A percentile compares a stretch with the other conserved stretches of the same genome.
Evolutionary conservation across 1,284 basidiomycete species (phyloP).

Genomic region (Ganoderma sp.): DNA sequence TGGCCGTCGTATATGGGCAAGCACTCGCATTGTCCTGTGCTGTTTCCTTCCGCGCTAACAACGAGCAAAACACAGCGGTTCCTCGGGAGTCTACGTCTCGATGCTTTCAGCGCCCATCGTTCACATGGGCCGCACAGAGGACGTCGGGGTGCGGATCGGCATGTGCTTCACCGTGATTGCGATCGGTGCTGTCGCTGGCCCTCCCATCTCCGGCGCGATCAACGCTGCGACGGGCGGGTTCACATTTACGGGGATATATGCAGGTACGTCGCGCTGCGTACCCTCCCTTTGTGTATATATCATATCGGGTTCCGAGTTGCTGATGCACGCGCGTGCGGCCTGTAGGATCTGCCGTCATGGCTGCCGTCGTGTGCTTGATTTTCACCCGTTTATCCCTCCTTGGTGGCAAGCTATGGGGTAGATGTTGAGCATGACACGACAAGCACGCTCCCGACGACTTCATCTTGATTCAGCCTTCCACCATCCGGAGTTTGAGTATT

Average conservation of each 20-base stretch:
- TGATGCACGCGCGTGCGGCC: neutral
- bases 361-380: conserved; percentile 23
- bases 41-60: neutral
- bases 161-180: conserved; percentile 60
- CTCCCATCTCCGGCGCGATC: conserved; percentile 66
- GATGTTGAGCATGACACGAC: conserved; percentile 7
- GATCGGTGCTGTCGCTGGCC: conserved; percentile 55
- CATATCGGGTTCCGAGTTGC: neutral
- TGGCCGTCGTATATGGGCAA: conserved; percentile 61
- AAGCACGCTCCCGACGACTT: neutral
- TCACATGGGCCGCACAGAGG: conserved; percentile 59
- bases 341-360: conserved; percentile 26
- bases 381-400: conserved; percentile 23
- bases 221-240: conserved; percentile 51
- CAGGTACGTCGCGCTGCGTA: conserved; percentile 47
- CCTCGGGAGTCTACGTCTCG: conserved; percentile 62
- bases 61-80: conserved; percentile 46
- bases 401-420: conserved; percentile 23
- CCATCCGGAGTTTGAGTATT: neutral
- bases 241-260: conserved; percentile 61
- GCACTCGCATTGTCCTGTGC: conserved; percentile 18
- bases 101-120: conserved; percentile 62
- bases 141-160: conserved; percentile 65
- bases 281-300: neutral
- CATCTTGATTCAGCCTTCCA: neutral